Evolutionary conservation across 1,284 basidiomycete genomes (phyloP), one percentile per base, ranked within the genome.

Genomic region (Takashimella tepidaria): DNA sequence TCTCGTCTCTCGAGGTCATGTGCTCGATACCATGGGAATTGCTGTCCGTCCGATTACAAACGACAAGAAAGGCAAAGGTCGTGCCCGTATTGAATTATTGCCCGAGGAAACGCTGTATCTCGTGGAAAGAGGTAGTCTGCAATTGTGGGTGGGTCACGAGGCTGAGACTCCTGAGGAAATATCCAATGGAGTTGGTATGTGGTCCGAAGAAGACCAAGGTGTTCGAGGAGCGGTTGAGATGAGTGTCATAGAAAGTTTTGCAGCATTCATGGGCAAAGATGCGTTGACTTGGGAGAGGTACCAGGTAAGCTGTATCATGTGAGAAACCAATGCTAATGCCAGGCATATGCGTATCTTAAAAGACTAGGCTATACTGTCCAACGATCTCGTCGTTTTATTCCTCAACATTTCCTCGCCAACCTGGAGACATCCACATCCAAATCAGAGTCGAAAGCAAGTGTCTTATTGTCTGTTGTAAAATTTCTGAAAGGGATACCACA

Each of bases 101-200:
- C 95, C 95, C 0, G 95, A 98, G 76, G 95, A 98, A 76, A 84
- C 90, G 0, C 80, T 98, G 6, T 98, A 96, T 76, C 81, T 98
- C 25, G 80, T 93, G 45, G 95, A 98, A 72, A 79, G 92, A 40
- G 93, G 93, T 0, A 81, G 86, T 3, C 75, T 93, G 59, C 87
- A 90, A 63, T 90, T 91, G 63, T 92, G 87, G 83, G 83, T 83
- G 57, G 64, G 67, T 4, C 54, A 59, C 6, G 63, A 69, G n/a
- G 48, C 65, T 2, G 41, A 56, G 13, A 51, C 53, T 3, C 57
- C 52, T 2, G 46, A 54, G 5, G 66, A 65, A 23, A 48, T 47
- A 1, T 59, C 54, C 13, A 51, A 50, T 4, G 63, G 57, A 24
- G 56, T 67, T 3, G 59, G 66, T 1, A 58, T 60, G n/a, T 73